These are phyloP conservation scores for Grosmannia huntii DNA, from an alignment of 2,329 filamentous ascomycete genomes.

Conservation along the genomic window DNA sequence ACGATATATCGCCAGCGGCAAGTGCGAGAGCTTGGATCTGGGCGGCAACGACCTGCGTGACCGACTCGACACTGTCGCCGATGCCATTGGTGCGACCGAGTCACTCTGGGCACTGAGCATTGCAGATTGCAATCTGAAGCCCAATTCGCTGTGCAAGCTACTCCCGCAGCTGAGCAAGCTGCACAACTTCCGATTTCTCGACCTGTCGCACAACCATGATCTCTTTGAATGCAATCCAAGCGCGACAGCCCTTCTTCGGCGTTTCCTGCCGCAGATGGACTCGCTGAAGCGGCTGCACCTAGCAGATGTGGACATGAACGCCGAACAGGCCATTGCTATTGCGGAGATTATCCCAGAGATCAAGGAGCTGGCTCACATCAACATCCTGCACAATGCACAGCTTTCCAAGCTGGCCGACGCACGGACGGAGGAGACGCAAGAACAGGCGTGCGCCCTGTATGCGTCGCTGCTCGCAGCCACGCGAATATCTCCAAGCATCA, in stretches of 20 bases:
- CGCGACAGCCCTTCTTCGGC: conserved; percentile 59
- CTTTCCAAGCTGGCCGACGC: conserved; percentile 60
- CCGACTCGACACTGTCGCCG: conserved; percentile 39
- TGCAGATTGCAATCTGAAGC: conserved; percentile 70
- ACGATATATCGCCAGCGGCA: conserved; percentile 59
- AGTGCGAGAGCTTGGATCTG: conserved; percentile 79
- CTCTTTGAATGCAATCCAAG: conserved; percentile 66
- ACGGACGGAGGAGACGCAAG: conserved; percentile 65
- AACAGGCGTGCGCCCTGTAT: conserved; percentile 89
- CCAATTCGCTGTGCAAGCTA: conserved; percentile 58
- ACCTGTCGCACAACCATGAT: conserved; percentile 77
- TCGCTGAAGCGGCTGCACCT: conserved; percentile 76
- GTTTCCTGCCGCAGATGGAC: conserved; percentile 66
- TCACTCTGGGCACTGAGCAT: conserved; percentile 72
- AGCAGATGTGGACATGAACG: conserved; percentile 66
- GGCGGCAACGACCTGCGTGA: conserved; percentile 65
- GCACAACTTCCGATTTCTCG: conserved; percentile 70
- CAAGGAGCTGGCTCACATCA: conserved; percentile 69
- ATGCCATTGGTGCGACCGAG: conserved; percentile 36
- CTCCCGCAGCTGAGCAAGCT: conserved; percentile 61
- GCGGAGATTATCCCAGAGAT: conserved; percentile 85
- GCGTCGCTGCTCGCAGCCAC: conserved; percentile 83
- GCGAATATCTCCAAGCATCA: conserved; percentile 67
- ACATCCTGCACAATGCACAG: conserved; percentile 68
- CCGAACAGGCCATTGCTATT: conserved; percentile 81